Evolutionary conservation across 2,329 filamentous ascomycete species (phyloP).

Genomic region (Trichoderma guizhouense): DNA sequence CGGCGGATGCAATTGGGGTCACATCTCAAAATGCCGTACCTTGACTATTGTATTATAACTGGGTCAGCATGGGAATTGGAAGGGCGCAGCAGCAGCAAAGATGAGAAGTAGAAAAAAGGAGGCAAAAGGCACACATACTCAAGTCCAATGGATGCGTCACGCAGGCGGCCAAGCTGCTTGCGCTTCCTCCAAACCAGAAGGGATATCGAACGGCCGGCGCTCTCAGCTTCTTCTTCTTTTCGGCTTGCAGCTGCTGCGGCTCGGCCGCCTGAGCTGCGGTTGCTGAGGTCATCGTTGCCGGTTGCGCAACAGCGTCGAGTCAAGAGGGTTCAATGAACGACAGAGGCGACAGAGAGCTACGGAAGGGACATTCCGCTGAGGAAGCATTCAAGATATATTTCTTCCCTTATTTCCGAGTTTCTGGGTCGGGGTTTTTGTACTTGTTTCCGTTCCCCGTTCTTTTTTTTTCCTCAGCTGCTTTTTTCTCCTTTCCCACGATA

Average conservation of each 20-base stretch:
- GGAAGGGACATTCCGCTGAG: slow-evolving; percentile 13
- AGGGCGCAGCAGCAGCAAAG: background rate
- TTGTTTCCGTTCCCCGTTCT: background rate
- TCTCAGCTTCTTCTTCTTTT: slow-evolving; percentile 36
- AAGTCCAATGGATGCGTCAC: slow-evolving; percentile 94
- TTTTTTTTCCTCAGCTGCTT: background rate
- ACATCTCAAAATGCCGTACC: slow-evolving; percentile 18
- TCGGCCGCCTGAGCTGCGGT: slow-evolving; percentile 13
- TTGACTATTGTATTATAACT: slow-evolving; percentile 18
- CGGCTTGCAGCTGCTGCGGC: slow-evolving; percentile 19
- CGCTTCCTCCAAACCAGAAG: slow-evolving; percentile 96
- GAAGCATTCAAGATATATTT: slow-evolving; percentile 1
- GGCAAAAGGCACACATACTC: slow-evolving; percentile 49
- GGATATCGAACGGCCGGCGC: slow-evolving; percentile 57
- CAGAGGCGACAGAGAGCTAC: background rate
- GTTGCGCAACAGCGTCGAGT: background rate
- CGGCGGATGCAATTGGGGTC: background rate
- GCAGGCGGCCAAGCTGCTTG: slow-evolving; percentile 84
- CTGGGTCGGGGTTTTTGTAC: background rate
- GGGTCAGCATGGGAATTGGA: background rate
- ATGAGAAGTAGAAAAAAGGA: background rate
- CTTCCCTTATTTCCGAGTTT: background rate
- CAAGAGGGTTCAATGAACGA: background rate
- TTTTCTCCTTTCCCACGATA: background rate
- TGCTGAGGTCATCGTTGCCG: slow-evolving; percentile 12